These are phyloP conservation scores for Sphagnum contortum DNA, from an alignment of 225 moss, liverwort and hornwort species.

Conservation along the genomic window DNA sequence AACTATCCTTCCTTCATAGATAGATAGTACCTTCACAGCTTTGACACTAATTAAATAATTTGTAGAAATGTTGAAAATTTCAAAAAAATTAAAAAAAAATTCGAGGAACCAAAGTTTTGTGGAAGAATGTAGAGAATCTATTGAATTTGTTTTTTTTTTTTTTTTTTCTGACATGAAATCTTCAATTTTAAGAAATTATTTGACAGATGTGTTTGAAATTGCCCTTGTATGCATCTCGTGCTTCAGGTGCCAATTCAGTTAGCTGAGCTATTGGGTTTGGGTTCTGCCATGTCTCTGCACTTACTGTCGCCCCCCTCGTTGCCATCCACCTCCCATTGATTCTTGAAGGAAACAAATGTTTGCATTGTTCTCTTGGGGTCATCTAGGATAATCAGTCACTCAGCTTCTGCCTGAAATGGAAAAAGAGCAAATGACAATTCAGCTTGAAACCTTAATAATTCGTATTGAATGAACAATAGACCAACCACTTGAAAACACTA, in stretches of 20 bases:
- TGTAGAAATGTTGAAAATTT: too few relatives aligned
- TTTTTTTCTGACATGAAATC: slow-evolving; percentile 25
- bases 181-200: slow-evolving; percentile 7
- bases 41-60: too few relatives aligned
- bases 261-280: slow-evolving; percentile 64
- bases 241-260: slow-evolving; percentile 72
- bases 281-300: slow-evolving; percentile 73
- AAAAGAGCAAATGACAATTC: neutral
- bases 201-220: slow-evolving; percentile 56
- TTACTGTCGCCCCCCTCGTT: slow-evolving; percentile 29
- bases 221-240: slow-evolving; percentile 63
- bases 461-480: neutral
- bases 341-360: slow-evolving; percentile 69
- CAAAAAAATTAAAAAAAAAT: too few relatives aligned
- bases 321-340: slow-evolving; percentile 24
- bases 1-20: too few relatives aligned
- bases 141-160: too few relatives aligned
- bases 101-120: too few relatives aligned
- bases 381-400: slow-evolving; percentile 31
- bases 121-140: too few relatives aligned
- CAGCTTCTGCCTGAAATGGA: slow-evolving; percentile 32
- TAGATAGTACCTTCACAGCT: too few relatives aligned
- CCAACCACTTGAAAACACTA: too few relatives aligned
- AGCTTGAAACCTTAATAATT: neutral
- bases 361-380: slow-evolving; percentile 35